phyloP scores from a whole-genome alignment of 169 alveolate species.

The Eimeria acervulina region DNA sequence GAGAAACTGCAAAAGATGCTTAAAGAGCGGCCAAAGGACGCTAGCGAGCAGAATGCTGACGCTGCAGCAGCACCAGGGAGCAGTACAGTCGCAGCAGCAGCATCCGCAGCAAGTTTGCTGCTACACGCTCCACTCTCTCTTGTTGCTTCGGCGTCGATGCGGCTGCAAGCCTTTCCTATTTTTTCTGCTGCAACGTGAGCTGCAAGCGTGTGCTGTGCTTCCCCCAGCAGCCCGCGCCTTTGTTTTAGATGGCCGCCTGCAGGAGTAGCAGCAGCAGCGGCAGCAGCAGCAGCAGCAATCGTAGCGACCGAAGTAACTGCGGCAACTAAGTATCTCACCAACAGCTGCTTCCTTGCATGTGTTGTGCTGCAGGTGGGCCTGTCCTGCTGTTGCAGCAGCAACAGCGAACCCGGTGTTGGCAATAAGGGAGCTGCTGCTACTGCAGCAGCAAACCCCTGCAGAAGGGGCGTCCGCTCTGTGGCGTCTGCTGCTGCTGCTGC shows the following conservation, averaged over 20 bases:
- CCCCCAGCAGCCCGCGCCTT: neutral
- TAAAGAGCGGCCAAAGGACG: neutral
- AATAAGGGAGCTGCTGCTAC: conserved; percentile 24
- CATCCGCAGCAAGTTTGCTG: conserved; percentile 42
- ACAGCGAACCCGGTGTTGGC: conserved; percentile 1
- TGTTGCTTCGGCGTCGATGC: conserved; percentile 18
- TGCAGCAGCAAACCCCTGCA: conserved; percentile 50
- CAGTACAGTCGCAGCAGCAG: conserved; percentile 17
- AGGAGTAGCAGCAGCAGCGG: neutral
- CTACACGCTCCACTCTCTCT: conserved; percentile 19
- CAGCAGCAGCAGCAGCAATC: conserved; percentile 20
- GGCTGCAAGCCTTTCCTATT: conserved; percentile 27
- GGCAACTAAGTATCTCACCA: neutral
- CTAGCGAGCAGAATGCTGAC: neutral
- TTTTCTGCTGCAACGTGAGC: conserved; percentile 27
- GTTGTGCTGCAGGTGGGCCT: neutral
- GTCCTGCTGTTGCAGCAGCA: conserved; percentile 46
- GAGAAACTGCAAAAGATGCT: neutral
- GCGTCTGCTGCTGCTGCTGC: conserved; percentile 45
- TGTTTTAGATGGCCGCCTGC: neutral
- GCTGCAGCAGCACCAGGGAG: conserved; percentile 5
- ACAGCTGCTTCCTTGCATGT: neutral
- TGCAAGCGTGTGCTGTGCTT: neutral
- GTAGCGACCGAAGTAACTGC: neutral
- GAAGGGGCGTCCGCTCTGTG: conserved; percentile 46